Percentiles rank a stretch among this genome's conserved stretches.
Conservation (phyloP, 208 protist species). For the Crithidia expoeki region DNA sequence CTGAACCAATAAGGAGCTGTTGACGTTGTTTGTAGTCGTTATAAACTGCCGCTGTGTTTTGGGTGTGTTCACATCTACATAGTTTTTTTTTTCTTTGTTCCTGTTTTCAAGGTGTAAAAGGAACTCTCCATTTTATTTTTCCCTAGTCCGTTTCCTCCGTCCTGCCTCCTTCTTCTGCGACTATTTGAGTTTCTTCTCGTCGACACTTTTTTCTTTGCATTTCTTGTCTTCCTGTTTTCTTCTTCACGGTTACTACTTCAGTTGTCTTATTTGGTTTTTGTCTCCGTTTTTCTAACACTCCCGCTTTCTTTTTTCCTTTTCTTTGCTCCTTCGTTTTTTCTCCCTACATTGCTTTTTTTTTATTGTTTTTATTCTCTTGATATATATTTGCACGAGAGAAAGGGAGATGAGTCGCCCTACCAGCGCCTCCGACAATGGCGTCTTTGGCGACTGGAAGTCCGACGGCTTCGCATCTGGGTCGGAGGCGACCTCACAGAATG, state of each 20-base stretch:
- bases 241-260: not conserved
- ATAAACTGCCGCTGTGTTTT: no score
- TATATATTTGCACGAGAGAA: no score
- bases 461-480: constrained; percentile 25
- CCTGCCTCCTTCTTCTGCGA: no score
- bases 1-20: no score
- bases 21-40: no score
- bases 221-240: constrained; percentile 1
- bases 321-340: not conserved
- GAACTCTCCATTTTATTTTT: not conserved
- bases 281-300: not conserved
- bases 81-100: not conserved
- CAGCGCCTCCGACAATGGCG: constrained; percentile 4
- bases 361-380: constrained; percentile 10
- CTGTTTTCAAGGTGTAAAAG: no score
- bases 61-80: not conserved
- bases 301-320: not conserved
- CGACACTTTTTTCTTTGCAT: constrained; percentile 6
- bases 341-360: constrained; percentile 8
- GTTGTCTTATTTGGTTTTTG: constrained; percentile 1
- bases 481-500: not conserved
- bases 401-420: not conserved
- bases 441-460: constrained; percentile 33
- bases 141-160: not conserved
- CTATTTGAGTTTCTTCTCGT: not conserved